Percentiles rank a stretch among this genome's conserved stretches.
phyloP scores from a whole-genome alignment of 148 eudicot species.

The Pharnaceum exiguum region DNA sequence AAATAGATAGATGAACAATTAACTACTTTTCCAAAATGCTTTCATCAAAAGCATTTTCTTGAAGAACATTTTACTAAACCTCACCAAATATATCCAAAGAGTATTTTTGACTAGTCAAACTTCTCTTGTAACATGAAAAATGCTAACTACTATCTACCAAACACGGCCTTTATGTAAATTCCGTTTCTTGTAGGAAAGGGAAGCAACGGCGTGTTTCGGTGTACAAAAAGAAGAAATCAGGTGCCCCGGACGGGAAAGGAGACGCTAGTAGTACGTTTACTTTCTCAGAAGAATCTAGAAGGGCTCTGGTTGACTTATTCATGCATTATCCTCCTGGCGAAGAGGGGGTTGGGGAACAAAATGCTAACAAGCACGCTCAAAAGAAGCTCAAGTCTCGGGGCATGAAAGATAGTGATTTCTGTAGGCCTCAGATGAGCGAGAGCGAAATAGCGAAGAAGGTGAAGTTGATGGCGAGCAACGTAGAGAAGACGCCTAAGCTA shows the following conservation, averaged over 20 bases:
- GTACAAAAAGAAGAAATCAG: constrained; percentile 33
- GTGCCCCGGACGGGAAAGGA: constrained; percentile 19
- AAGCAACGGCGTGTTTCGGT: constrained; percentile 49
- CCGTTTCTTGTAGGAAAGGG: constrained; percentile 43
- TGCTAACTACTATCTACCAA: too few species aligned
- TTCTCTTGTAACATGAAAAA: neutral
- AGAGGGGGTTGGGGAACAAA: constrained; percentile 31
- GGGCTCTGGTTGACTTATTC: constrained; percentile 60
- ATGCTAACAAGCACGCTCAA: constrained; percentile 20
- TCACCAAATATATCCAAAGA: too few species aligned
- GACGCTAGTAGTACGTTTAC: constrained; percentile 31
- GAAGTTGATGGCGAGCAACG: constrained; percentile 34
- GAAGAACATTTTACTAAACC: too few species aligned
- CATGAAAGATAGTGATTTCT: constrained; percentile 43
- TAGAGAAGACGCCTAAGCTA: constrained; percentile 32
- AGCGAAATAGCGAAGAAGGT: constrained; percentile 45
- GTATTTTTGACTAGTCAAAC: too few species aligned
- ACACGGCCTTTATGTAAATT: neutral
- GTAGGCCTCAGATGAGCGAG: constrained; percentile 40
- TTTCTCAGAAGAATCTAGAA: constrained; percentile 58
- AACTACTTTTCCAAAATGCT: too few species aligned
- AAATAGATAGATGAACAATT: too few species aligned
- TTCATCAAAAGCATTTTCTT: too few species aligned
- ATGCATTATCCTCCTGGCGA: constrained; percentile 72
- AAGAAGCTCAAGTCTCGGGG: constrained; percentile 18